A percentile compares a stretch with the other conserved stretches of the same genome.
Conservation (phyloP, 176 grass and related monocot genomes). For the Cenchrus purpureus region DNA sequence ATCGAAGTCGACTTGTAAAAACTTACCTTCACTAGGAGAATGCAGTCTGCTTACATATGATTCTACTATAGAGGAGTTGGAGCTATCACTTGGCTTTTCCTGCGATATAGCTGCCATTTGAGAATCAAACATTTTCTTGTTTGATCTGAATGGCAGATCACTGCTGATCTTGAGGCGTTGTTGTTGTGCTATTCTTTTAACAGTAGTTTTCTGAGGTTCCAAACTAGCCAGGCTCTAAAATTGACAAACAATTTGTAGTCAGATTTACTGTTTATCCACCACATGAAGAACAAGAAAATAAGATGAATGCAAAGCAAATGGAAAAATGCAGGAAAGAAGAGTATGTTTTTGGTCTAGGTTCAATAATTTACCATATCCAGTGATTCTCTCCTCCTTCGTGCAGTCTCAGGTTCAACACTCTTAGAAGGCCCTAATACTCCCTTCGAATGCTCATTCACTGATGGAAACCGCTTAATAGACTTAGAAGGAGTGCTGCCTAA, state of each 20-base stretch:
- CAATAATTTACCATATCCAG: conserved; percentile 75
- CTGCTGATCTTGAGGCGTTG: conserved; percentile 64
- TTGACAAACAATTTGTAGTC: conserved; percentile 1
- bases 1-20: conserved; percentile 15
- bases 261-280: conserved; percentile 31
- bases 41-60: conserved; percentile 54
- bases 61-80: conserved; percentile 50
- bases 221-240: conserved; percentile 68
- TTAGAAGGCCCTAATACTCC: conserved; percentile 56
- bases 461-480: conserved; percentile 54
- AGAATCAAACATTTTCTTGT: conserved; percentile 85
- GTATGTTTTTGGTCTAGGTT: conserved; percentile 9
- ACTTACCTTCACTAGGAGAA: conserved; percentile 53
- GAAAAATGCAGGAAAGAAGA: background rate
- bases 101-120: conserved; percentile 60
- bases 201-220: conserved; percentile 85
- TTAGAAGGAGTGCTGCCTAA: conserved; percentile 50
- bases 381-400: conserved; percentile 85
- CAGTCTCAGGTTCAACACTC: conserved; percentile 68
- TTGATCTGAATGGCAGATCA: conserved; percentile 71
- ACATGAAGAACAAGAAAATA: conserved; percentile 29
- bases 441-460: conserved; percentile 46
- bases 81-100: conserved; percentile 45
- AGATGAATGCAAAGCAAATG: background rate
- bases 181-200: conserved; percentile 80